Percentiles rank a stretch among this genome's conserved stretches.
Evolutionary conservation across 2,329 filamentous ascomycete genomes (phyloP).

Genomic region (Fusarium cicatricum): DNA sequence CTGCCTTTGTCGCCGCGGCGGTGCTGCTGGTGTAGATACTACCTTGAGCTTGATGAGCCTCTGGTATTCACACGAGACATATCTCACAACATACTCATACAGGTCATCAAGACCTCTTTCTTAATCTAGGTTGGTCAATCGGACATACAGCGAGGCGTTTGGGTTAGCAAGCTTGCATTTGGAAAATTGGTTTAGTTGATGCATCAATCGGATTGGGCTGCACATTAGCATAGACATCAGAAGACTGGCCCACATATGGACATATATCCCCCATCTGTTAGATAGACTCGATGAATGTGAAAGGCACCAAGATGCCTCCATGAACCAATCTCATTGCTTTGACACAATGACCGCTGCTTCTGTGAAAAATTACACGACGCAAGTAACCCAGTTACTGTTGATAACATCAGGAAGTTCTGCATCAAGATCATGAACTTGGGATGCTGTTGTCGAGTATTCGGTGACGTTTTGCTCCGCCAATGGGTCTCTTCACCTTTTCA

Average conservation of each 20-base stretch:
- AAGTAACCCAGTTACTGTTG: neutral
- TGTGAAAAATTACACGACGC: neutral
- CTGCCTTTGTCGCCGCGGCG: slow-evolving; percentile 54
- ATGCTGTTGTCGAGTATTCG: slow-evolving; percentile 6
- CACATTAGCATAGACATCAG: slow-evolving; percentile 6
- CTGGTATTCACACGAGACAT: slow-evolving; percentile 2
- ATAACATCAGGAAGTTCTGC: slow-evolving; percentile 14
- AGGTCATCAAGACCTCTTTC: slow-evolving; percentile 19
- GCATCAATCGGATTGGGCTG: slow-evolving; percentile 2
- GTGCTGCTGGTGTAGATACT: slow-evolving; percentile 47
- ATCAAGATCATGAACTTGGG: slow-evolving; percentile 28
- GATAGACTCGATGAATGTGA: slow-evolving; percentile 24
- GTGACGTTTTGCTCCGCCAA: slow-evolving; percentile 29
- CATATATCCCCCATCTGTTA: slow-evolving; percentile 2
- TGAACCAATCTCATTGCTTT: neutral
- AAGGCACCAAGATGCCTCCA: slow-evolving; percentile 8
- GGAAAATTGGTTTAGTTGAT: neutral
- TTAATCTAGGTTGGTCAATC: slow-evolving; percentile 23
- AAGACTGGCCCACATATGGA: slow-evolving; percentile 8
- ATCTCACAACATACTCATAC: slow-evolving; percentile 16
- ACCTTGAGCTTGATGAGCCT: neutral
- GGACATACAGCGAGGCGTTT: slow-evolving; percentile 40
- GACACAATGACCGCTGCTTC: neutral
- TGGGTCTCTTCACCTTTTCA: slow-evolving; percentile 22
- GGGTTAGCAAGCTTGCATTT: slow-evolving; percentile 23